phyloP scores from a whole-genome alignment of 1,139 yeast genomes.

The Taphrina flavorubra region DNA sequence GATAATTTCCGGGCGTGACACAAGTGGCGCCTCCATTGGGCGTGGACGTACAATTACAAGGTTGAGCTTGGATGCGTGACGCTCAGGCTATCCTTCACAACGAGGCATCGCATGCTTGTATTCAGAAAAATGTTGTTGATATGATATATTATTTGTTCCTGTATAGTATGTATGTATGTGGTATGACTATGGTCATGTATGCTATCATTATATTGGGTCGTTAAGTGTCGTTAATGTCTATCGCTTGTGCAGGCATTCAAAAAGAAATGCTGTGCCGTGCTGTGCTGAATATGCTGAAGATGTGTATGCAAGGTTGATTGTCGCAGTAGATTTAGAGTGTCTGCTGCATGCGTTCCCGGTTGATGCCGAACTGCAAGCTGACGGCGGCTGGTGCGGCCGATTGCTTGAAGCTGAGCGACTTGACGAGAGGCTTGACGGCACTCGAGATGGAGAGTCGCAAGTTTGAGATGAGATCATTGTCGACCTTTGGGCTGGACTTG shows the following conservation, averaged over 20 bases:
- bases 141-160: background rate
- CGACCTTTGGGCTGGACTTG: background rate
- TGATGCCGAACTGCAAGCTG: conserved; percentile 18
- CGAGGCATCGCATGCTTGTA: no score
- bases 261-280: background rate
- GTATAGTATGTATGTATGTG: background rate
- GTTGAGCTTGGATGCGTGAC: no score
- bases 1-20: no score
- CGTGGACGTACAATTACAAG: no score
- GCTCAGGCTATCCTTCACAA: no score
- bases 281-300: conserved; percentile 6
- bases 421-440: background rate
- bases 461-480: background rate
- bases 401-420: conserved; percentile 10
- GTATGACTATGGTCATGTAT: background rate
- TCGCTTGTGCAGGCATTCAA: background rate
- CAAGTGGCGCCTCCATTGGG: no score
- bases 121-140: no score
- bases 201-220: conserved; percentile 8
- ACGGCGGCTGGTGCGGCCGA: conserved; percentile 5
- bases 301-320: no score
- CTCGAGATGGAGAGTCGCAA: conserved; percentile 8
- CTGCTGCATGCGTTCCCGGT: conserved; percentile 8
- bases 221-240: conserved; percentile 5
- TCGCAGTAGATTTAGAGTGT: background rate